phyloP scores from a whole-genome alignment of 768 basidiomycete genomes.

The Tricholoma sp. region DNA sequence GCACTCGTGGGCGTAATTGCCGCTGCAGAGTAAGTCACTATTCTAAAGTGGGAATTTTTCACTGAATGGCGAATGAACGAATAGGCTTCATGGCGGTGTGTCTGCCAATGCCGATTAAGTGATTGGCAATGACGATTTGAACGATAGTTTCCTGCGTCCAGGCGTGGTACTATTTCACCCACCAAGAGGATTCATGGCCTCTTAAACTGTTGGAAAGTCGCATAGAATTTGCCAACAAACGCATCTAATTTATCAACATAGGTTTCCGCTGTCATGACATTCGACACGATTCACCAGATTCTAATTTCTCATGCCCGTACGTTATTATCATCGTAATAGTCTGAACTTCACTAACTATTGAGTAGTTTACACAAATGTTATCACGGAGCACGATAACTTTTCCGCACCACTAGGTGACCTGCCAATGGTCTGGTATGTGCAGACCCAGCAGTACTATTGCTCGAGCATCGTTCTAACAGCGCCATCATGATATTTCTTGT shows the following conservation, averaged over 20 bases:
- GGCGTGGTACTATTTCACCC: conserved; percentile 48
- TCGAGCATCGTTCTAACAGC: background rate
- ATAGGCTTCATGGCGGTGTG: too few relatives aligned
- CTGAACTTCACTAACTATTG: background rate
- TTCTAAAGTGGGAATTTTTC: too few relatives aligned
- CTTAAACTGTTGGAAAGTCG: conserved; percentile 40
- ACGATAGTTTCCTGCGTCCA: conserved; percentile 48
- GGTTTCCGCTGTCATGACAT: conserved; percentile 45
- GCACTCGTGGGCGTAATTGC: too few relatives aligned
- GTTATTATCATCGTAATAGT: conserved; percentile 4
- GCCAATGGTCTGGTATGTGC: conserved; percentile 42
- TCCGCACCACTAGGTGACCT: conserved; percentile 17
- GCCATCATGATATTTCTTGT: background rate
- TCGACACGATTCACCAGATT: too few relatives aligned
- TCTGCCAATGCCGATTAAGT: background rate
- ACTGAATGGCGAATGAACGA: background rate
- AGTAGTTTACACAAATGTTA: conserved; percentile 43
- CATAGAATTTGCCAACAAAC: background rate
- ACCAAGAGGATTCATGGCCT: conserved; percentile 46
- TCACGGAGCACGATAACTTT: conserved; percentile 37
- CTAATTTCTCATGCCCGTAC: too few relatives aligned
- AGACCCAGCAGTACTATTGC: background rate
- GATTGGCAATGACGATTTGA: background rate
- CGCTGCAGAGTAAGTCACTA: too few relatives aligned
- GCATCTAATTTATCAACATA: conserved; percentile 18